phyloP scores from a whole-genome alignment of 345 rosid species.

The Camelina sativa region DNA sequence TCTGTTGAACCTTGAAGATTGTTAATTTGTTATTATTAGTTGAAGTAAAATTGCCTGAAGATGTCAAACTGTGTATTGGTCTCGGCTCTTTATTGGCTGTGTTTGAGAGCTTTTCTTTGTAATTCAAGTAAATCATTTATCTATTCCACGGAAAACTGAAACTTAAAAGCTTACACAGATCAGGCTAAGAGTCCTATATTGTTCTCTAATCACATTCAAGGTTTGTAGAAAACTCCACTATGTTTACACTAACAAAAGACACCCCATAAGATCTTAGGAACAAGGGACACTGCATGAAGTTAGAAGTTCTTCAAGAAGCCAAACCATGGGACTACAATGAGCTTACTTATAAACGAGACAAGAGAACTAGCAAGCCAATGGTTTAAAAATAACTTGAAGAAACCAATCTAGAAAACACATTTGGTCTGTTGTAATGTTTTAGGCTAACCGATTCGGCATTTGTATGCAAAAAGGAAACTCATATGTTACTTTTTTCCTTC shows the following conservation, averaged over 20 bases:
- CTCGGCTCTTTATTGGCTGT: constrained; percentile 32
- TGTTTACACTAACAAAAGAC: neutral
- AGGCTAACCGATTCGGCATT: neutral
- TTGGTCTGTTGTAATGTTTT: neutral
- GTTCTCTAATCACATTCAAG: neutral
- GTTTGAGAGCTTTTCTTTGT: constrained; percentile 31
- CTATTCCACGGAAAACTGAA: neutral
- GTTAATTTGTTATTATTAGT: constrained; percentile 18
- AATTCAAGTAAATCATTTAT: constrained; percentile 25
- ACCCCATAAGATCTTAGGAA: neutral
- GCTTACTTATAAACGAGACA: constrained; percentile 65
- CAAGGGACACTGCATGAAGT: neutral
- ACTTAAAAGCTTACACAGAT: neutral
- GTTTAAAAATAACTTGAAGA: neutral
- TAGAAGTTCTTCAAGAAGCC: neutral
- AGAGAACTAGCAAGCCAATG: constrained; percentile 35
- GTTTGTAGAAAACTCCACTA: neutral
- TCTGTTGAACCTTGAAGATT: constrained; percentile 53
- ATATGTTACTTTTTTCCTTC: neutral
- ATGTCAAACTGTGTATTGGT: constrained; percentile 34
- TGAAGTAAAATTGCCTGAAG: constrained; percentile 37
- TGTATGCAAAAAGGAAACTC: neutral
- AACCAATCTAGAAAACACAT: neutral
- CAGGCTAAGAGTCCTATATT: neutral
- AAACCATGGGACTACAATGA: constrained; percentile 23